These are phyloP conservation scores for Volvariella volvacea DNA, from an alignment of 1,284 basidiomycete genomes.

Conservation along the genomic window DNA sequence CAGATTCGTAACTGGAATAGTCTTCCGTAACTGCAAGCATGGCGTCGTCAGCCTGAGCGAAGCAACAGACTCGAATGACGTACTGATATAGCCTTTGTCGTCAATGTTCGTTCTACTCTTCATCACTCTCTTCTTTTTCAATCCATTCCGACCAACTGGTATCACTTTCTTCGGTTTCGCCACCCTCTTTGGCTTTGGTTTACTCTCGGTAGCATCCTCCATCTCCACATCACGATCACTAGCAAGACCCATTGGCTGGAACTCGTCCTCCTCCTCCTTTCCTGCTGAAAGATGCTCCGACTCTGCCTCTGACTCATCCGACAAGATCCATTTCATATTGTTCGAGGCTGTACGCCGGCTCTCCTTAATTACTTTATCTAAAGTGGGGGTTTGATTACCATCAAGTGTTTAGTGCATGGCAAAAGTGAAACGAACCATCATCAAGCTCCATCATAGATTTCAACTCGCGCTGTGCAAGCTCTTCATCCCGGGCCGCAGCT, in stretches of 20 bases:
- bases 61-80: slow-evolving; percentile 13
- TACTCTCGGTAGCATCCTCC: slow-evolving; percentile 20
- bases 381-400: slow-evolving; percentile 1
- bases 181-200: slow-evolving; percentile 39
- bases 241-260: slow-evolving; percentile 12
- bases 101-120: slow-evolving; percentile 52
- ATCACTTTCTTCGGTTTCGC: slow-evolving; percentile 55
- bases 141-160: slow-evolving; percentile 64
- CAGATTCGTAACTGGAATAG: slow-evolving; percentile 74
- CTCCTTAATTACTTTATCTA: slow-evolving; percentile 32
- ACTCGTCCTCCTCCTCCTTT: slow-evolving; percentile 24
- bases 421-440: slow-evolving; percentile 40
- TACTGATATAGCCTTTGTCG: slow-evolving; percentile 68
- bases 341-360: slow-evolving; percentile 16
- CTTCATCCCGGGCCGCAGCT: slow-evolving; percentile 29
- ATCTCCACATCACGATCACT: slow-evolving; percentile 28
- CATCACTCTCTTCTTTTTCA: slow-evolving; percentile 61
- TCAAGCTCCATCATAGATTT: slow-evolving; percentile 67
- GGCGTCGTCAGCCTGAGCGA: neutral
- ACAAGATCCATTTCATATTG: slow-evolving; percentile 24
- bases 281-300: slow-evolving; percentile 14
- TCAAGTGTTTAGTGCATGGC: neutral
- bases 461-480: slow-evolving; percentile 38
- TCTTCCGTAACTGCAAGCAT: slow-evolving; percentile 61
- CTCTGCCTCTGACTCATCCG: slow-evolving; percentile 13